Evolutionary conservation across 2,329 filamentous ascomycete genomes (phyloP), one percentile per base, ranked within the genome.

Genomic region (Monilinia vaccinii-corymbosi): DNA sequence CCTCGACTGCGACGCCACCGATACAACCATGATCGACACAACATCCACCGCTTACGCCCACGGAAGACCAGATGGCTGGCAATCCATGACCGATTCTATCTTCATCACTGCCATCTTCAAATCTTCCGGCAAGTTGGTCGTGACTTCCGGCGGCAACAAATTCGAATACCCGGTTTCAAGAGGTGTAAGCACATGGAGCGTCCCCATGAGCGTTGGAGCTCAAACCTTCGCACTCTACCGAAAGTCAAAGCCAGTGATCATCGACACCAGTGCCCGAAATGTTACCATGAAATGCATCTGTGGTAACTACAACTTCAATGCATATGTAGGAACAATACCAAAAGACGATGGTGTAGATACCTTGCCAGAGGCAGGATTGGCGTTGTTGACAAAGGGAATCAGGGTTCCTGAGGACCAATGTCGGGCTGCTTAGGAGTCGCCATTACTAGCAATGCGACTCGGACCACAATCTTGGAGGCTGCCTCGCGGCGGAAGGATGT

Each of bases 231-330:
- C 42, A 8, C 46, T 56, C n/a, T 36, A 16, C 32, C 23, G 58
- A 25, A 4, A 32, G 21, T 42, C 42, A 4, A 47, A 60, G 21
- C 9, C 16, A 2, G 21, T 34, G 0, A 1, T 48, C 7, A 28
- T 32, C 9, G 42, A 42, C 8, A 40, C 32, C 16, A 60, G 58
- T 11, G 11, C 14, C 11, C 42, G 34, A n/a, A 36, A 60, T 16
- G 36, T 56, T 2, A 56, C 50, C 0, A 9, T 38, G 25, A 34
- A 23, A 2, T 60, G 58, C 1, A 34, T 2, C 0, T 60, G 58
- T 56, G 58, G 58, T 10, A 60, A 56, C 10, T 60, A 60, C 11
- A 60, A 60, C 23, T 60, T 60, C 11, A 60, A 60, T 48, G 58
- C 58, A 2, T 60, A 60, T 56, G 50, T 60, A 8, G 58, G 58